Base-by-base conservation (phyloP, 768 basidiomycete species). In the Gymnopilus junonius region DNA sequence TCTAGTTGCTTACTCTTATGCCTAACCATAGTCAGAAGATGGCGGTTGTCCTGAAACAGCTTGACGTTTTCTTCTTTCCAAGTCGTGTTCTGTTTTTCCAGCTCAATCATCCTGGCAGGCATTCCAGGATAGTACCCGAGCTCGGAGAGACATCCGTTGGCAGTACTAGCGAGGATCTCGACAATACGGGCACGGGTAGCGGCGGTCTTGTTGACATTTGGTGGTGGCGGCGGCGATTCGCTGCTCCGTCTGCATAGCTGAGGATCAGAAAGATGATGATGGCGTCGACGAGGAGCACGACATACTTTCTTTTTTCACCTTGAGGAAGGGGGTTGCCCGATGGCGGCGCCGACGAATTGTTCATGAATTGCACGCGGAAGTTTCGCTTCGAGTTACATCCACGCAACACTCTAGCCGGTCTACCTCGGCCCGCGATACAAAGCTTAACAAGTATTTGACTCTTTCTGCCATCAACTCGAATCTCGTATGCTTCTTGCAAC, bases 61-160 rank as follows among this genome's bases (percentile, higher is more conserved):
- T 77, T 79, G 29, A 75, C 67, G 58, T 77, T 81, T 64, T 83
- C 80, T 20, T 59, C 53, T 56, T 76, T 73, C 73, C 75, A 79
- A 27, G 69, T 61, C 10, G 59, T 58, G 55, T 75, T 76, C 53
- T 70, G 70, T 7, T 65, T 63, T 54, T 81, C 76, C 32, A 80
- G 62, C 12, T 77, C 70, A 31, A 73, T 73, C 32, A 85, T 53
- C 34, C 71, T 79, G 48, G 74, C 76, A 4, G 76, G 57, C 61
- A 85, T 75, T 6, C 78, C 75, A 20, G 83, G 79, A 64, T 75
- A 75, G 69, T 83, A 83, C 12, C 83, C 83, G 25, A 83, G 76
- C 63, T 84, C 84, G 4, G 75, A 67, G 23, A 83, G 74, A 65
- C 80, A 85, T 12, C 78, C 78, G 71, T 81, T 83, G 12, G 80